Evolutionary conservation across 2,329 filamentous ascomycete genomes (phyloP).

Genomic region (Emergomyces africanus): DNA sequence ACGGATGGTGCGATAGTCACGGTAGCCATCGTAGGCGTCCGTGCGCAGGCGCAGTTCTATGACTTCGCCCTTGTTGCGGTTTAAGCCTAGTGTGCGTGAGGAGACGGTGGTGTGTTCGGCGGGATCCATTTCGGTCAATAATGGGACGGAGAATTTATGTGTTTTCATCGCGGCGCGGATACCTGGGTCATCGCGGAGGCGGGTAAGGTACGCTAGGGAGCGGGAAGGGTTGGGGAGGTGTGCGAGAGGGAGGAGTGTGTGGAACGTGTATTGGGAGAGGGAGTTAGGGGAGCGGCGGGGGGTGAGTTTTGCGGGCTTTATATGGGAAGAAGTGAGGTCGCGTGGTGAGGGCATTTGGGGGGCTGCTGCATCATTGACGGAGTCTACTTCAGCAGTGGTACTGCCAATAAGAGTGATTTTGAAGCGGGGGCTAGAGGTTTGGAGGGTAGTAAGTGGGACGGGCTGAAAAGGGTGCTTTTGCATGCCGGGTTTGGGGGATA

Average conservation of each 20-base stretch:
- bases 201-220: conserved; percentile 57
- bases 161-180: conserved; percentile 72
- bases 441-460: conserved; percentile 22
- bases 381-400: conserved; percentile 28
- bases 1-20: conserved; percentile 83
- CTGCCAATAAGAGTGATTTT: conserved; percentile 37
- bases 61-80: conserved; percentile 74
- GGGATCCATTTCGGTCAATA: conserved; percentile 95
- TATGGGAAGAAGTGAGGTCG: neutral
- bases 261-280: conserved; percentile 58
- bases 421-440: conserved; percentile 24
- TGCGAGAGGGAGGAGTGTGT: conserved; percentile 58
- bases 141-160: conserved; percentile 70
- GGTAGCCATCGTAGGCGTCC: conserved; percentile 84
- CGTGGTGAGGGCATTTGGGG: neutral
- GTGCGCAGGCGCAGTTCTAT: conserved; percentile 88
- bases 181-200: conserved; percentile 69
- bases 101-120: conserved; percentile 69
- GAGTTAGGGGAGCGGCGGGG: conserved; percentile 13
- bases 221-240: conserved; percentile 66
- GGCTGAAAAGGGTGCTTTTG: conserved; percentile 33
- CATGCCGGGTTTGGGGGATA: conserved; percentile 35
- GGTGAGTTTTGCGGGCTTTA: conserved; percentile 15
- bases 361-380: conserved; percentile 26
- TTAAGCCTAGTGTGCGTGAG: conserved; percentile 71